Evolutionary conservation across 768 basidiomycete species (phyloP).

Genomic region (Cyathus striatus): DNA sequence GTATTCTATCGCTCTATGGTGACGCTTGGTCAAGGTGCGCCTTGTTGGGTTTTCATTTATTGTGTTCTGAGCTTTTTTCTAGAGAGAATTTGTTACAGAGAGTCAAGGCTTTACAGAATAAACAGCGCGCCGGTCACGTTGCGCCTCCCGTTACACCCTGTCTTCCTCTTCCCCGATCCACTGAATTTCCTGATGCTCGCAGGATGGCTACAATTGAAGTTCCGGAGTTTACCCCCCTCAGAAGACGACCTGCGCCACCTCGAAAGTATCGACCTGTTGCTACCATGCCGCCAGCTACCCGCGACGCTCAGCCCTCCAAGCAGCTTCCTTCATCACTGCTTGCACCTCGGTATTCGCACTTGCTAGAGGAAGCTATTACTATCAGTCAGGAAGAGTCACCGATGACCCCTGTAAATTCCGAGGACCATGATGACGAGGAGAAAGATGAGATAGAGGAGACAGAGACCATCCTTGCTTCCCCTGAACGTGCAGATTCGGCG

Average conservation of each 20-base stretch:
- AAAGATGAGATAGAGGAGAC: too few species aligned
- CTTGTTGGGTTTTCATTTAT: constrained; percentile 1
- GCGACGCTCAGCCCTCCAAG: constrained; percentile 16
- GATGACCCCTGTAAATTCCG: background rate
- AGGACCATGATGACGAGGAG: too few species aligned
- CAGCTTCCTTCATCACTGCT: constrained; percentile 35
- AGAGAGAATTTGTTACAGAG: constrained; percentile 52
- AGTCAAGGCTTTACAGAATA: constrained; percentile 50
- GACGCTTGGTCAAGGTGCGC: constrained; percentile 56
- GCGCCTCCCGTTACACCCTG: constrained; percentile 50
- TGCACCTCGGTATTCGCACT: constrained; percentile 53
- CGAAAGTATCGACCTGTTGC: constrained; percentile 15
- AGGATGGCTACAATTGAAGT: constrained; percentile 29
- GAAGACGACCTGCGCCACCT: constrained; percentile 23
- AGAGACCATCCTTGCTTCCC: too few species aligned
- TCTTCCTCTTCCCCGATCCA: constrained; percentile 14
- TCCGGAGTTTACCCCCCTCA: constrained; percentile 51
- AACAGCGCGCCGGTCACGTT: constrained; percentile 51
- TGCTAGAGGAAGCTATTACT: constrained; percentile 49
- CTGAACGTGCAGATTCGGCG: too few species aligned
- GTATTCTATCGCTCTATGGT: constrained; percentile 33
- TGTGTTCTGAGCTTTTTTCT: background rate
- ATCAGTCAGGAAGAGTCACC: constrained; percentile 20
- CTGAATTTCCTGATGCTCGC: constrained; percentile 7
- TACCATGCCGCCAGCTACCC: constrained; percentile 23